A percentile compares a stretch with the other conserved stretches of the same genome.
Conservation (phyloP, 805 yeast species). For the Zygosaccharomyces bisporus region DNA sequence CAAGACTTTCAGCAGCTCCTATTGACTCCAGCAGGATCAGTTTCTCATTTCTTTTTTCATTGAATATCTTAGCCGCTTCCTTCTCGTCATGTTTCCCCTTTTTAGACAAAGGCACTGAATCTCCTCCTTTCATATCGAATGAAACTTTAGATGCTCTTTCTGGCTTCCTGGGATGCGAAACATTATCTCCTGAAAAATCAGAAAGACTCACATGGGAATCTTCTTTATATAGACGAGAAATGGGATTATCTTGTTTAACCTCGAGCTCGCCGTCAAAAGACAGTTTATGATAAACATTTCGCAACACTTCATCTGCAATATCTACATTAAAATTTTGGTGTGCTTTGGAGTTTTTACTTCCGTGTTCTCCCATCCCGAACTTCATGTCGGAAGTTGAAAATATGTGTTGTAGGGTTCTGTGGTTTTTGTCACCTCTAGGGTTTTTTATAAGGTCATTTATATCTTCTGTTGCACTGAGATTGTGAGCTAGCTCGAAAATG, state of each 20-base stretch:
- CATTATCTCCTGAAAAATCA: constrained; percentile 9
- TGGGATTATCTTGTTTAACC: constrained; percentile 1
- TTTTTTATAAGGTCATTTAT: constrained; percentile 10
- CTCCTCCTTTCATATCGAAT: constrained; percentile 21
- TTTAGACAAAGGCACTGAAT: constrained; percentile 6
- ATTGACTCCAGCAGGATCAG: constrained; percentile 42
- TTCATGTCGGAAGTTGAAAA: constrained; percentile 36
- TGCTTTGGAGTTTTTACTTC: constrained; percentile 2
- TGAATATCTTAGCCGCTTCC: constrained; percentile 19
- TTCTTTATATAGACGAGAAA: constrained; percentile 9
- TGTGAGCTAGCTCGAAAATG: constrained; percentile 14
- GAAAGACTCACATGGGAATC: constrained; percentile 12
- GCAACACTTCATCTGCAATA: constrained; percentile 30
- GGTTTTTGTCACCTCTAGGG: constrained; percentile 17
- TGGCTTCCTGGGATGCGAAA: constrained; percentile 11
- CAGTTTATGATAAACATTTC: constrained; percentile 31
- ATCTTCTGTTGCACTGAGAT: constrained; percentile 17
- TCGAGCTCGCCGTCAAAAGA: constrained; percentile 12
- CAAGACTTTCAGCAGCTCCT: constrained; percentile 53
- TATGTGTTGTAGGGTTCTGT: constrained; percentile 17
- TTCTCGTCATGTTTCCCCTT: constrained; percentile 6
- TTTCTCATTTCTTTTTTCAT: constrained; percentile 19
- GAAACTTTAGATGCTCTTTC: constrained; percentile 26
- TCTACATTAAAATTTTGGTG: constrained; percentile 17
- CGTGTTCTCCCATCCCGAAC: constrained; percentile 15